Evolutionary conservation across 371 early-diverging fungal species (phyloP), one percentile per base, ranked within the genome.

Genomic region (Mortierella sp.): DNA sequence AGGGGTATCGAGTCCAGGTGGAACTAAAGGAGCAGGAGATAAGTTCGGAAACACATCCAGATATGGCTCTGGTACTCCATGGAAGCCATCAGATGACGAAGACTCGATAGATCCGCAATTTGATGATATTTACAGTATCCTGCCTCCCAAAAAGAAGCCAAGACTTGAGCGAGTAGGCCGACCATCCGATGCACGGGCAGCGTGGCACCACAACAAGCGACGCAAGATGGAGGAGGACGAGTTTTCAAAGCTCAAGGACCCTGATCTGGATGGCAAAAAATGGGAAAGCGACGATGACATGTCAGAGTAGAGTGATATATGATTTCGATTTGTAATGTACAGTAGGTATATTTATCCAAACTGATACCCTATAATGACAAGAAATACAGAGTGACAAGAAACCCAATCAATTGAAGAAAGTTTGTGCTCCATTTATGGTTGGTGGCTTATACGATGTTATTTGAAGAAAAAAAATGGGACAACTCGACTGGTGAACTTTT

Each of bases 121-220:
- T 26, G 80, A 80, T 26, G 80, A 80, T 42, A 80, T 80, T n/a
- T 80, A 80, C 62, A 70, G 71, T n/a, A 74, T 74, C 19, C 62
- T 65, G 13, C 80, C 80, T 12, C 80, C 80, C 1, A 26, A 43
- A 60, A 80, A 80, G 62, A 80, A 80, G 58, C 66, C 80, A 3
- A 66, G 80, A 31, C 61, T 80, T 34, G 80, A 80, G 29, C 67
- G 80, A 23, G 61, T 43, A 17, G 80, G 80, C 0, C 70, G 80
- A 0, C 80, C 80, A 8, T 74, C 80, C 12, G 80, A 80, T 64
- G 65, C 67, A 2, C 49, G 59, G 10, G 80, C 80, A 5, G 70
- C 75, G 7, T 70, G 75, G 71, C 80, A 80, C 37, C 80, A 80
- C 40, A 74, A 62, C 60, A 80, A 80, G 22, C 23, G 80, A 45